Evolutionary conservation across 1,284 basidiomycete genomes (phyloP).

Genomic region (Sanghuangporus sanghuang): DNA sequence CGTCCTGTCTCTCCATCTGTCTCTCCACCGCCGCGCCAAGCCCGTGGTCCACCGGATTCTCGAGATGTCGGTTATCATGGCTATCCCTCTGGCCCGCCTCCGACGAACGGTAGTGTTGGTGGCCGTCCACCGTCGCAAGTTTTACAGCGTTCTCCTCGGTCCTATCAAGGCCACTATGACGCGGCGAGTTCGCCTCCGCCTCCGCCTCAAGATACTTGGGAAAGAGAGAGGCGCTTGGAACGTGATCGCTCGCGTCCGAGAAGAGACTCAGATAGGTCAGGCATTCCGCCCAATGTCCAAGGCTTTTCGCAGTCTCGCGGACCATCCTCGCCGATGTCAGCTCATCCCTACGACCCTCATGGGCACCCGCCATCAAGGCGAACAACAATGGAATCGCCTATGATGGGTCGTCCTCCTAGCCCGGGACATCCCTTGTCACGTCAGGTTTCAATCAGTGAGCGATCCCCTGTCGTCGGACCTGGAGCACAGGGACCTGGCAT

Average conservation of each 20-base stretch:
- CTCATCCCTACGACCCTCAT: slow-evolving; percentile 13
- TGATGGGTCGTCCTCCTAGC: slow-evolving; percentile 2
- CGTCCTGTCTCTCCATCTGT: slow-evolving; percentile 44
- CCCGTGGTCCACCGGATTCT: slow-evolving; percentile 3
- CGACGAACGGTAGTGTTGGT: slow-evolving; percentile 39
- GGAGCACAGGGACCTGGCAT: slow-evolving; percentile 23
- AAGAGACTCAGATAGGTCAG: slow-evolving; percentile 8
- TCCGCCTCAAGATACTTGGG: slow-evolving; percentile 43
- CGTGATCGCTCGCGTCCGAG: slow-evolving; percentile 2
- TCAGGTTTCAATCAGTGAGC: slow-evolving; percentile 1
- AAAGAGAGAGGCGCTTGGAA: slow-evolving; percentile 13
- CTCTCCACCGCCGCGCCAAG: slow-evolving; percentile 27
- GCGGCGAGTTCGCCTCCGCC: slow-evolving; percentile 24
- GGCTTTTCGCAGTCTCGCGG: slow-evolving; percentile 12
- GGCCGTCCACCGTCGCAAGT: slow-evolving; percentile 39
- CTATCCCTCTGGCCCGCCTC: slow-evolving; percentile 26
- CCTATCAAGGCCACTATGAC: slow-evolving; percentile 43
- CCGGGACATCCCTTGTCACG: not conserved
- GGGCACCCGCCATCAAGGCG: slow-evolving; percentile 1
- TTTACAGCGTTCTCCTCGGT: slow-evolving; percentile 50
- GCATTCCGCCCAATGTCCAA: not conserved
- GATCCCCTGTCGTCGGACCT: slow-evolving; percentile 12
- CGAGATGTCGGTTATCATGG: slow-evolving; percentile 3
- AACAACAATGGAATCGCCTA: slow-evolving; percentile 3
- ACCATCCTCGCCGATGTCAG: slow-evolving; percentile 12